phyloP scores from a whole-genome alignment of 2,329 filamentous ascomycete genomes.

The Domatiomyces catenatus region DNA sequence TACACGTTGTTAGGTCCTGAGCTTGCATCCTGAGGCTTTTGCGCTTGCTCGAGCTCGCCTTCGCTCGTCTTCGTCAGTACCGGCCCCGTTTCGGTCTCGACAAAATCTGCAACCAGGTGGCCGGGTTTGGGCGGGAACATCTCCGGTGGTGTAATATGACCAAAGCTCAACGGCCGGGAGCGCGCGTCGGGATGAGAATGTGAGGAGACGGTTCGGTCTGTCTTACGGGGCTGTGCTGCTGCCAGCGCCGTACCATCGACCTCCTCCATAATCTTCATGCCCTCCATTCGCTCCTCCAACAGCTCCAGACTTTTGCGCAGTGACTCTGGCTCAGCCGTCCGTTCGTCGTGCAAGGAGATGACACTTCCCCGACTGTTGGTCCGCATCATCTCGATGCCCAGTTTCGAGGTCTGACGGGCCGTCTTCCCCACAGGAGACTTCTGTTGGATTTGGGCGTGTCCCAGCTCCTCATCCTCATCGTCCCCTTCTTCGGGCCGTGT shows the following conservation, averaged over 20 bases:
- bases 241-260: slow-evolving; percentile 6
- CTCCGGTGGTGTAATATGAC: slow-evolving; percentile 36
- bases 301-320: slow-evolving; percentile 19
- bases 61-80: slow-evolving; percentile 9
- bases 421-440: slow-evolving; percentile 38
- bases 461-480: slow-evolving; percentile 86
- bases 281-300: slow-evolving; percentile 20
- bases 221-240: slow-evolving; percentile 14
- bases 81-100: slow-evolving; percentile 20
- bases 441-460: slow-evolving; percentile 36
- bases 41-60: background rate
- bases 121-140: slow-evolving; percentile 34
- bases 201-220: slow-evolving; percentile 15
- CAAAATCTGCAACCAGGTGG: slow-evolving; percentile 24
- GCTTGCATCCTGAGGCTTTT: slow-evolving; percentile 8
- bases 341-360: slow-evolving; percentile 31
- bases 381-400: slow-evolving; percentile 95
- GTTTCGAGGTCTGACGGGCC: slow-evolving; percentile 62
- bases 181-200: slow-evolving; percentile 19
- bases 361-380: slow-evolving; percentile 87
- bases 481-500: slow-evolving; percentile 68
- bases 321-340: slow-evolving; percentile 20
- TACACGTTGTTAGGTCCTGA: slow-evolving; percentile 1
- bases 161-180: slow-evolving; percentile 8
- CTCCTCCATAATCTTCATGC: slow-evolving; percentile 17